A percentile compares a stretch with the other conserved stretches of the same genome.
Conservation (phyloP, 2,329 filamentous ascomycete species). For the Xylaria sp. region DNA sequence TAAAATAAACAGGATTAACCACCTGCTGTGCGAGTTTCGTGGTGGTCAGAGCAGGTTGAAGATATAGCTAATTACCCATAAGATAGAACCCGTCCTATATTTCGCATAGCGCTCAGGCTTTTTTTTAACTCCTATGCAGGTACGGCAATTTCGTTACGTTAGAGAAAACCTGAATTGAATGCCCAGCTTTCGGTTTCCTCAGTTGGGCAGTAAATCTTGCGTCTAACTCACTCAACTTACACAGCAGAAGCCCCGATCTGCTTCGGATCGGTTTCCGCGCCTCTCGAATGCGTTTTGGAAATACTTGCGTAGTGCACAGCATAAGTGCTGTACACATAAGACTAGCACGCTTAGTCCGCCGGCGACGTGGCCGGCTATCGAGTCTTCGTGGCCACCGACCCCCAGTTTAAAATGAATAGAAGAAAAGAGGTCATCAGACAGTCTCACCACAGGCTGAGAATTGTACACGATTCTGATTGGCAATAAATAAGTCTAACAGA, state of each 20-base stretch:
- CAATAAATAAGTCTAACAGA: background rate
- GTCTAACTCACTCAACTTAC: background rate
- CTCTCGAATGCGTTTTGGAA: background rate
- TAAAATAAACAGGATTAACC: background rate
- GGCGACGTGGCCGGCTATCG: slow-evolving; percentile 27
- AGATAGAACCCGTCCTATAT: slow-evolving; percentile 14
- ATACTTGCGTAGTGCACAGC: background rate
- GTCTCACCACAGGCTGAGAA: background rate
- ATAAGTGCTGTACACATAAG: too few relatives aligned
- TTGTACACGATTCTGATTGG: background rate
- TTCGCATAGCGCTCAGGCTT: slow-evolving; percentile 9
- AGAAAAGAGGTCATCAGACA: background rate
- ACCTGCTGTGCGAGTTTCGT: background rate
- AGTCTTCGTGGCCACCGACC: background rate
- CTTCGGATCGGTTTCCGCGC: slow-evolving; percentile 20
- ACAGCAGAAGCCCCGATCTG: slow-evolving; percentile 4
- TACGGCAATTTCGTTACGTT: slow-evolving; percentile 5
- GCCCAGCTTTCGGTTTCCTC: background rate
- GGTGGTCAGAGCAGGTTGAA: background rate
- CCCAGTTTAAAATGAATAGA: slow-evolving; percentile 13
- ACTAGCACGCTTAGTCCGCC: background rate
- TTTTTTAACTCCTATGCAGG: background rate
- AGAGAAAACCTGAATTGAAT: slow-evolving; percentile 1
- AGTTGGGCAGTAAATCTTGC: background rate
- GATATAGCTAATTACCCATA: background rate